Base-by-base conservation (phyloP, 2,329 filamentous ascomycete genomes). In the Madurella fahalii region DNA sequence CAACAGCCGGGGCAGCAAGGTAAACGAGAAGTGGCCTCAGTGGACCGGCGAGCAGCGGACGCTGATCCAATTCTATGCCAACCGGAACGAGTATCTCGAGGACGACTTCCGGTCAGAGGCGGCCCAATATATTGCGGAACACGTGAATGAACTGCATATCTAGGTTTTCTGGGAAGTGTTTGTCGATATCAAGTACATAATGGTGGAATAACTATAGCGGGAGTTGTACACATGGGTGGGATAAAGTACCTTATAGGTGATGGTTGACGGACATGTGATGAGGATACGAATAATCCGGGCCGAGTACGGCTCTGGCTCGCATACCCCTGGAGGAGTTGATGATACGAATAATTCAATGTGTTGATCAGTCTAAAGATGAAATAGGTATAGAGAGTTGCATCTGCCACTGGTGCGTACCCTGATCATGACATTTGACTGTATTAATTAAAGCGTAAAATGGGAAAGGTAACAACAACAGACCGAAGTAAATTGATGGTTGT, bases 21-120 rank as follows among this genome's bases (percentile, higher is more conserved):
- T 67, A 13, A 70, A 65, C 37, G 63, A 65, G n/a, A 60, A 60
- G 9, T 78, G 75, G 75, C 75, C 76, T 0, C 58, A 71, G 52
- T 78, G 74, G 73, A 65, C 64, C 18, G 44, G 34, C 44, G 64
- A 71, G 2, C 67, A 65, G 1, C 74, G 76, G 53, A 69, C 80
- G 64, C 65, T 90, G 56, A 69, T 79, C 62, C 72, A 77, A 66
- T 79, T 79, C 56, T 70, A 63, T 37, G 50, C 49, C 40, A 53
- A 66, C 44, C 8, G 48, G 25, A 62, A 54, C 8, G 54, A 18
- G 4, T 50, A 63, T 30, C 34, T 70, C 3, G 41, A 52, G 12
- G 68, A 70, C 53, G 61, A 67, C 54, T 70, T 70, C 56, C 61
- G 68, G 40, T 46, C 40, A 2, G 56, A 53, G 1, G 60, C 60